Evolutionary conservation across 2,329 filamentous ascomycete genomes (phyloP), one percentile per base, ranked within the genome.

Genomic region (Trichoderma asperellum): DNA sequence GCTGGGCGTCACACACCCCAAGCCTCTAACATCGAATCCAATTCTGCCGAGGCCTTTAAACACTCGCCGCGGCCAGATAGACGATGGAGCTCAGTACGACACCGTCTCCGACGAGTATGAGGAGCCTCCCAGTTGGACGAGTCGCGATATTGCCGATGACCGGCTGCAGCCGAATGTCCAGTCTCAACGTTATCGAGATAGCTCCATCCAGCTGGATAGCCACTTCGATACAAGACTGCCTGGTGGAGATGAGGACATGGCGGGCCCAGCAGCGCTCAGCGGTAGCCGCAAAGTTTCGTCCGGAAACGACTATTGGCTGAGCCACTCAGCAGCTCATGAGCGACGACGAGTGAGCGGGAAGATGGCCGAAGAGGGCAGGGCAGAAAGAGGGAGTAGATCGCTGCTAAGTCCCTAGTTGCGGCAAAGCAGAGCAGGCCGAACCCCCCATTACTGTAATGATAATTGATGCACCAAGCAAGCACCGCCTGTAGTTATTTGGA

Each of bases 321-420:
- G 76, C 35, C 72, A 72, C 70, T 70, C 76, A 40, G 71, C 73
- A 32, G 75, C 75, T 1, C 81, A 81, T 64, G 81, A 79, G 21
- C 81, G 86, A 58, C 81, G 90, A 57, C 88, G 91, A 71, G 90
- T 92, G 2, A 93, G 91, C 76, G 92, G 91, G 1, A 92, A 91
- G 82, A 79, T 89, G 68, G 91, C 86, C 0, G 91, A 94, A 77
- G 92, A 94, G 76, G 91, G 91, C 2, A 81, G 86, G 58, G 87
- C 35, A 21, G 80, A 59, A 35, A 24, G 61, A 65, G 53, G 27
- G 12, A 21, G 37, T n/a, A 24, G 37, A 32, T 24, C 53, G 11
- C 32, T 66, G 52, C n/a, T 57, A 16, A 53, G 35, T 24, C 29
- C 35, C 5, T 55, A 37, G 24, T 27, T 32, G n/a, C 55, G 52